Conservation (phyloP, 140 eudicot species). For the Flaveria floridana region DNA sequence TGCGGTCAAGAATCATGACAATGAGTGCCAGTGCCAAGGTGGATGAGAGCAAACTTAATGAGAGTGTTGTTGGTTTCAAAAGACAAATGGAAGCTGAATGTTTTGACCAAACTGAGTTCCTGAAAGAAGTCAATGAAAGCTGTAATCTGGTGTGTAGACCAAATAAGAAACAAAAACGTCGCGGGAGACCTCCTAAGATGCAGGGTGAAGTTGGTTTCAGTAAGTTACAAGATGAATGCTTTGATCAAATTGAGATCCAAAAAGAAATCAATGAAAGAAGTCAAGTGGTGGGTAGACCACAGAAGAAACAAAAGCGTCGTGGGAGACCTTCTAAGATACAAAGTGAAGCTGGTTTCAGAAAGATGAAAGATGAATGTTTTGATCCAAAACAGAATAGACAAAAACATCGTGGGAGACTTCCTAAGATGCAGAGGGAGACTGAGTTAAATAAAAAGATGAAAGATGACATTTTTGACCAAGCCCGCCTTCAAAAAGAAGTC, state of each 20-base stretch:
- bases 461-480: slow-evolving; percentile 31
- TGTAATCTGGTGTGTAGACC: slow-evolving; percentile 16
- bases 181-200: slow-evolving; percentile 50
- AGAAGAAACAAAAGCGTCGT: slow-evolving; percentile 43
- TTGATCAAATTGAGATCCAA: slow-evolving; percentile 32
- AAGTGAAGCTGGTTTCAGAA: slow-evolving; percentile 1
- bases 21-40: slow-evolving; percentile 33
- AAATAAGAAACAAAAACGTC: slow-evolving; percentile 21
- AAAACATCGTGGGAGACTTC: slow-evolving; percentile 45
- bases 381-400: slow-evolving; percentile 11
- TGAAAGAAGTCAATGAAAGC: slow-evolving; percentile 15
- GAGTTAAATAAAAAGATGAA: slow-evolving; percentile 30
- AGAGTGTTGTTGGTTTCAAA: slow-evolving; percentile 33
- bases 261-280: slow-evolving; percentile 17
- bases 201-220: slow-evolving; percentile 24
- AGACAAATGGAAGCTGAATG: slow-evolving; percentile 40
- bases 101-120: slow-evolving; percentile 33
- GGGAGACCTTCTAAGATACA: slow-evolving; percentile 39
- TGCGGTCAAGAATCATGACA: slow-evolving; percentile 52
- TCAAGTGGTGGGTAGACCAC: slow-evolving; percentile 10
- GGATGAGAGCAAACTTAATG: slow-evolving; percentile 33
- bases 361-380: slow-evolving; percentile 16
- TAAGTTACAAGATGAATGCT: slow-evolving; percentile 31
- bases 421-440: slow-evolving; percentile 29
- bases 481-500: slow-evolving; percentile 23